Base-by-base conservation (phyloP, 495 filamentous ascomycete genomes). In the Filosporella fistucella region DNA sequence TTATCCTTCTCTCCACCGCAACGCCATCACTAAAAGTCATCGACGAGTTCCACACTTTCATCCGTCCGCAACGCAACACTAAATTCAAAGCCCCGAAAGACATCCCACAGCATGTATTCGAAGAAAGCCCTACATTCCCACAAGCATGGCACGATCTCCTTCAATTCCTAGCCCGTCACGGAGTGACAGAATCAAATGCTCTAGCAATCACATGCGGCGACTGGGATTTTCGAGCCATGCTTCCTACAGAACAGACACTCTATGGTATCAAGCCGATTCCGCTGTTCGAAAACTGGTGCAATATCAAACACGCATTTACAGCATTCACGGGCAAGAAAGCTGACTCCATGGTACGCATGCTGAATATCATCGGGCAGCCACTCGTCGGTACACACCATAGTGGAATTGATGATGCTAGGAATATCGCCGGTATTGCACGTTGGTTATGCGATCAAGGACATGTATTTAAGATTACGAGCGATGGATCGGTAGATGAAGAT, bases 1-100 rank as follows among this genome's bases (percentile, higher is more conserved):
- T 42, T 24, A 18, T 42, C 40, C 29, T 42, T 20, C 40, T 42
- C 25, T 42, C 40, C 7, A 42, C 40, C n/a, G 40, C 40, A n/a
- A 42, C 40, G n/a, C 20, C 40, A n/a, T 42, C 40, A 18, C 20
- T 42, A 18, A 24, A 42, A 9, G 22, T 42, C 40, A n/a, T 42
- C 29, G 40, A 42, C 40, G 40, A 42, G 40, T 42, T 42, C 40
- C 40, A 42, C 22, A 42, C 40, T 42, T 42, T 42, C 20, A 29
- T 42, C 16, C 40, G 40, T 13, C 40, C 40, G n/a, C 40, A 42
- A 18, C 40, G 40, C 40, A 67, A 40, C 23, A 21, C 16, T 20
- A 40, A 6, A 3, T 21, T 14, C 4, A 40, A 21, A 13, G 23
- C 18, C 20, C 17, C 3, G 6, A 40, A 40, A 40, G 36, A 21